phyloP scores from a whole-genome alignment of 345 rosid species.

The Acer yangbiense region DNA sequence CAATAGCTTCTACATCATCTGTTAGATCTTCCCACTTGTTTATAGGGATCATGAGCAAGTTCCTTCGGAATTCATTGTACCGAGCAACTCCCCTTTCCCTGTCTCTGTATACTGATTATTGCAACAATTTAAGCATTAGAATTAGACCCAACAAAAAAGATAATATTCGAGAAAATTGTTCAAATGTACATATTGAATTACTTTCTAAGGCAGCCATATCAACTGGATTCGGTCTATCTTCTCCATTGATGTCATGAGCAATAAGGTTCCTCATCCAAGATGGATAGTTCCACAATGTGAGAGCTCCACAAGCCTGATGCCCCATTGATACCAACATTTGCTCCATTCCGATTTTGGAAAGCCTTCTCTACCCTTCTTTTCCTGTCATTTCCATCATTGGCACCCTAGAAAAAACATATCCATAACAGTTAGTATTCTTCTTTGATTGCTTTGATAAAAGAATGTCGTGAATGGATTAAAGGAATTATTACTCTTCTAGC shows the following conservation, averaged over 20 bases:
- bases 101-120: conserved; percentile 61
- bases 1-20: conserved; percentile 55
- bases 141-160: not conserved
- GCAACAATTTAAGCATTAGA: not conserved
- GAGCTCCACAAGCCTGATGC: too few species aligned
- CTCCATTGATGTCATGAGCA: conserved; percentile 61
- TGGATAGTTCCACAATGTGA: too few species aligned
- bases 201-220: conserved; percentile 67
- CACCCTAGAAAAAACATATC: too few species aligned
- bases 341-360: too few species aligned
- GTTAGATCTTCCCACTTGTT: conserved; percentile 75
- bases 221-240: conserved; percentile 56
- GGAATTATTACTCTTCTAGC: too few species aligned
- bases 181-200: conserved; percentile 21
- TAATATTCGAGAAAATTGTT: not conserved
- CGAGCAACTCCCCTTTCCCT: conserved; percentile 68
- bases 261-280: too few species aligned
- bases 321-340: too few species aligned
- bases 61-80: conserved; percentile 70
- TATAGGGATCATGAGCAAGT: conserved; percentile 67
- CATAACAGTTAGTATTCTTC: too few species aligned
- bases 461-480: too few species aligned
- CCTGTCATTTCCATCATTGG: too few species aligned
- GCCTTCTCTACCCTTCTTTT: too few species aligned
- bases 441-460: too few species aligned